phyloP scores from a whole-genome alignment of 225 moss, liverwort and hornwort genomes.

The Bryum argenteum region DNA sequence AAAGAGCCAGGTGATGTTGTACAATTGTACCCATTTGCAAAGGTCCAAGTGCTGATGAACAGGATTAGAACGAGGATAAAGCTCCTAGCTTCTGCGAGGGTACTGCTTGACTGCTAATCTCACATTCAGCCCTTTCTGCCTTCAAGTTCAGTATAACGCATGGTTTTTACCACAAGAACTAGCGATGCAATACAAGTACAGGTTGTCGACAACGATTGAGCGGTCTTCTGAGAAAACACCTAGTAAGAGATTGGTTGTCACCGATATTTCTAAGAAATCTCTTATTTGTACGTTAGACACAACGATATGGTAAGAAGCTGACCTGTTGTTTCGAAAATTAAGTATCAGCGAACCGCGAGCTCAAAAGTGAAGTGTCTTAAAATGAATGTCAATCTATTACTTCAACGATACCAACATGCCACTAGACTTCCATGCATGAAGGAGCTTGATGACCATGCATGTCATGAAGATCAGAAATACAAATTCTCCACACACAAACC shows the following conservation, averaged over 20 bases:
- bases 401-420: background rate
- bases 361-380: background rate
- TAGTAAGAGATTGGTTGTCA: background rate
- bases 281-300: background rate
- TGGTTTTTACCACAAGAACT: background rate
- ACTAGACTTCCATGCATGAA: background rate
- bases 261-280: background rate
- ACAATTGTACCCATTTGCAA: background rate
- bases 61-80: too few relatives aligned
- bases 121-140: background rate
- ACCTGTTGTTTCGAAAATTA: slow-evolving; percentile 1
- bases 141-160: background rate
- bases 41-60: too few relatives aligned
- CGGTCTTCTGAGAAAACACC: background rate
- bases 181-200: background rate
- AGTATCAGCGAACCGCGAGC: background rate
- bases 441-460: background rate
- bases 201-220: background rate
- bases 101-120: background rate
- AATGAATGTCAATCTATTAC: background rate
- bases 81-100: too few relatives aligned
- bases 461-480: background rate
- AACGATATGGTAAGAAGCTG: background rate
- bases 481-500: background rate
- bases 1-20: too few relatives aligned